A percentile compares a stretch with the other conserved stretches of the same genome.
phyloP scores from a whole-genome alignment of 306 rosid genomes.

The Vigna mungo region DNA sequence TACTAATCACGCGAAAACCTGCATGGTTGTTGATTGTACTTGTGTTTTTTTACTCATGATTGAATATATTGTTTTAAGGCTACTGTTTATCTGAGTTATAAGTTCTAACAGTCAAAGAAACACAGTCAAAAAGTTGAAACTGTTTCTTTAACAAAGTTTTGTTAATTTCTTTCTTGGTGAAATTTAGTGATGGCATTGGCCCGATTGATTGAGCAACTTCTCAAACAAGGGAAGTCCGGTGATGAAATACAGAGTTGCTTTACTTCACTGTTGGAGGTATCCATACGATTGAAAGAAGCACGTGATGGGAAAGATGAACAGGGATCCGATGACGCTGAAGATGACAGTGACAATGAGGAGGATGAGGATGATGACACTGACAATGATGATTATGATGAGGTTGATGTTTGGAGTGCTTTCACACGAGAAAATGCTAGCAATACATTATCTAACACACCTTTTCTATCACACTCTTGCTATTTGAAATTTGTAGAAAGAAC shows the following conservation, averaged over 20 bases:
- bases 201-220: constrained; percentile 66
- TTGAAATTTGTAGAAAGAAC: not conserved
- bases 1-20: constrained; percentile 3
- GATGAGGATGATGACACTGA: constrained; percentile 39
- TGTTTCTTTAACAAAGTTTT: constrained; percentile 20
- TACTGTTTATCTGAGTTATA: constrained; percentile 16
- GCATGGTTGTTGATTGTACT: constrained; percentile 7
- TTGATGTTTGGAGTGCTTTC: constrained; percentile 46
- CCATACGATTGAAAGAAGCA: constrained; percentile 60
- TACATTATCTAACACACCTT: not conserved
- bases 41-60: not conserved
- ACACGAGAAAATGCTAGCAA: not conserved
- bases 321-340: constrained; percentile 56
- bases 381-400: constrained; percentile 71
- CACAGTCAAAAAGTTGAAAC: constrained; percentile 2
- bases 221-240: constrained; percentile 62
- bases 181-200: constrained; percentile 73
- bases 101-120: not conserved
- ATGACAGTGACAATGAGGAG: constrained; percentile 53
- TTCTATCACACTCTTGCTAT: not conserved
- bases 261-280: constrained; percentile 72
- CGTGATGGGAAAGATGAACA: constrained; percentile 60
- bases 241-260: constrained; percentile 64
- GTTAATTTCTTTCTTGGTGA: constrained; percentile 36
- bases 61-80: constrained; percentile 1